Conservation (phyloP, 1,284 basidiomycete genomes). For the Bjerkandera adusta region DNA sequence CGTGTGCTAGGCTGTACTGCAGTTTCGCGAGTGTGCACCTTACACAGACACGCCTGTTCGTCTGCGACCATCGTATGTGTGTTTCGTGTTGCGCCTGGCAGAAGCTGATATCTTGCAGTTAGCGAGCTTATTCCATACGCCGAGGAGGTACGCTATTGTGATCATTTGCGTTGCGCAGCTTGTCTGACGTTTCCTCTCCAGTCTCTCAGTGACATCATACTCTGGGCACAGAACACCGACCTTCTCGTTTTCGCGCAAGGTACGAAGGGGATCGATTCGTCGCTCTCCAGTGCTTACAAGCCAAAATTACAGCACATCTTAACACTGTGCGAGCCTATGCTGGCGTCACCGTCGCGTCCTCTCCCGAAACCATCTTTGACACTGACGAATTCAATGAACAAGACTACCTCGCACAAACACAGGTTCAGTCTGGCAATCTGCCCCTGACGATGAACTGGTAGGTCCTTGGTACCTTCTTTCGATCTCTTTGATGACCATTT, state of each 20-base stretch:
- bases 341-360: slow-evolving; percentile 50
- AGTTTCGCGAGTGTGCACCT: slow-evolving; percentile 56
- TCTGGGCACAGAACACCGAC: slow-evolving; percentile 56
- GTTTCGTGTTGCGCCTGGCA: neutral
- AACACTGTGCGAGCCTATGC: slow-evolving; percentile 63
- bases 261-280: no score
- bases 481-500: slow-evolving; percentile 5
- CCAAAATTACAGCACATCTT: slow-evolving; percentile 43
- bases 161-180: slow-evolving; percentile 3
- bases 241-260: slow-evolving; percentile 52
- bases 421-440: slow-evolving; percentile 43
- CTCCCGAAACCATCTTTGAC: slow-evolving; percentile 53
- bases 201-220: slow-evolving; percentile 53
- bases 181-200: slow-evolving; percentile 23
- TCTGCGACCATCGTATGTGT: slow-evolving; percentile 62
- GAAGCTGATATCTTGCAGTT: slow-evolving; percentile 36
- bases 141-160: slow-evolving; percentile 50
- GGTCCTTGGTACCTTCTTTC: slow-evolving; percentile 17
- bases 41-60: slow-evolving; percentile 51
- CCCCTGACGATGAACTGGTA: slow-evolving; percentile 59
- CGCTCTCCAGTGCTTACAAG: slow-evolving; percentile 7
- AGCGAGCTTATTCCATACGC: slow-evolving; percentile 54
- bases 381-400: slow-evolving; percentile 58
- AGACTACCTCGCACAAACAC: slow-evolving; percentile 46
- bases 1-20: slow-evolving; percentile 48